Evolutionary conservation across 2,329 filamentous ascomycete genomes (phyloP), one percentile per base, ranked within the genome.

Genomic region (Colletotrichum sp.): DNA sequence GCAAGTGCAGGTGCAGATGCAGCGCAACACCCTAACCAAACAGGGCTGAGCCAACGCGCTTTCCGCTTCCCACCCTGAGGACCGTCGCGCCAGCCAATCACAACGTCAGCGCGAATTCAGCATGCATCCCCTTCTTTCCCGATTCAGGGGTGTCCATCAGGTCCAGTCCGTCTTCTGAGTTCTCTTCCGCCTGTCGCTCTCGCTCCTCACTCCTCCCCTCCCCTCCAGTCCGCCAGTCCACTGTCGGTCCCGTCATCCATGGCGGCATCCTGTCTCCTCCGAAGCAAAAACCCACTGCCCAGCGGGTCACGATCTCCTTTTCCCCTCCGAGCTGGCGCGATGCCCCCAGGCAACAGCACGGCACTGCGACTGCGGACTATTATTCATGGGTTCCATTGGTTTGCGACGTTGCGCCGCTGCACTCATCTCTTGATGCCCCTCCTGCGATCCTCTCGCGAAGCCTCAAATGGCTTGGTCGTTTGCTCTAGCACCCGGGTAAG

Each of bases 21-120:
- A 57, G 54, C 54, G 21, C 43, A 58, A 29, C 43, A 58, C 43
- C 34, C 51, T 62, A 67, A 38, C 68, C 68, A 57, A 74, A 63
- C 72, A 74, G 62, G 72, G 72, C 72, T 74, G 72, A 74, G 72
- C 71, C 68, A 73, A 73, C 68, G 68, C 57, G 68, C 61, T 73
- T 73, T 63, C 62, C 57, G 62, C 62, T 57, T 57, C 62, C 31
- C 59, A 21, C 33, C 62, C 55, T 55, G 43, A 55, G 67, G 43
- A 27, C 43, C 38, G n/a, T 7, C 16, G 16, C 29, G 31, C 62
- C 21, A 24, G 38, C 67, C 71, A 73, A 73, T 73, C 67, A 55
- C 27, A 34, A 34, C 27, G 7, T 8, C 38, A 12, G 68, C 57
- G 67, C 71, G 63, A 65, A 8, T 33, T 57, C 33, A 43, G 21